Conservation (phyloP, 352 stramenopile genomes). For the Phytophthora colocasiae region DNA sequence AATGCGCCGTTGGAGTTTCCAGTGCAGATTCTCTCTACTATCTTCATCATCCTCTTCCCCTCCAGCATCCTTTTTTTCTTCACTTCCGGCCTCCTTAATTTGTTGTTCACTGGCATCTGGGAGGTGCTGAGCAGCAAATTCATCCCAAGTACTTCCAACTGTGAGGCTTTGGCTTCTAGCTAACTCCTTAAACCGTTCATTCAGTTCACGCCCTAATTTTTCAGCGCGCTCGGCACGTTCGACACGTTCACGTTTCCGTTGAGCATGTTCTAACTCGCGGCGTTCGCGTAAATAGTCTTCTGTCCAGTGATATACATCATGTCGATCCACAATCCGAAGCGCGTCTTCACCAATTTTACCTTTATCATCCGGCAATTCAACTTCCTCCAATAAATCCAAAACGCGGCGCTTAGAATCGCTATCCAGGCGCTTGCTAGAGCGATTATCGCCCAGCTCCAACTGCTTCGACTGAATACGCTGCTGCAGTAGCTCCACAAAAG, state of each 20-base stretch:
- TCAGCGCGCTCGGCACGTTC: constrained; percentile 48
- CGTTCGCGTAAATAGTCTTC: constrained; percentile 55
- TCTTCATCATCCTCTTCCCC: constrained; percentile 17
- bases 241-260: constrained; percentile 57
- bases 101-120: constrained; percentile 19
- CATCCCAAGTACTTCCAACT: constrained; percentile 35
- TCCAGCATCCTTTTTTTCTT: constrained; percentile 19
- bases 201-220: constrained; percentile 41
- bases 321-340: constrained; percentile 46
- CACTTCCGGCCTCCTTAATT: constrained; percentile 13
- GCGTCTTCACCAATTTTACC: constrained; percentile 35
- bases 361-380: constrained; percentile 24
- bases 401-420: constrained; percentile 52
- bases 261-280: constrained; percentile 54
- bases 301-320: constrained; percentile 73
- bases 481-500: constrained; percentile 51
- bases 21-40: constrained; percentile 40
- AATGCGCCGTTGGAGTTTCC: constrained; percentile 51
- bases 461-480: constrained; percentile 45
- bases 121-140: constrained; percentile 29
- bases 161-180: constrained; percentile 23
- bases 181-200: constrained; percentile 39
- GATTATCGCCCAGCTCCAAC: constrained; percentile 23
- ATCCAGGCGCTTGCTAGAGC: constrained; percentile 48
- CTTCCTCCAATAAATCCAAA: constrained; percentile 50